Evolutionary conservation across 2,329 filamentous ascomycete genomes (phyloP).

Genomic region (Alternaria novae-zelandiae): DNA sequence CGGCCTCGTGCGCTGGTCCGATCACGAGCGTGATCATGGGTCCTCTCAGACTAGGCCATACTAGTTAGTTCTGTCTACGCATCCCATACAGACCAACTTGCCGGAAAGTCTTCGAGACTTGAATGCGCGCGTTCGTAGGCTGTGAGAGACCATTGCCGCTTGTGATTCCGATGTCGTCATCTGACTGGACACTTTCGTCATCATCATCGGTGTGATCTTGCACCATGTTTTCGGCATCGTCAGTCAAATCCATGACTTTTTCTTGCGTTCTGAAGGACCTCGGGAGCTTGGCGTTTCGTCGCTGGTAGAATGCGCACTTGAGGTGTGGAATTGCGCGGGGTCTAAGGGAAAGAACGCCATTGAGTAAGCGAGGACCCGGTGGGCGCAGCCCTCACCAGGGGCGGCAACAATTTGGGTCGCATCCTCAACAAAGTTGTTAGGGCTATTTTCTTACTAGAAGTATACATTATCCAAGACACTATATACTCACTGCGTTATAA

Average conservation of each 20-base stretch:
- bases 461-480: too few species aligned
- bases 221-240: neutral
- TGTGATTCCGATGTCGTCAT: neutral
- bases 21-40: neutral
- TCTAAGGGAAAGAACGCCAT: neutral
- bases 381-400: too few species aligned
- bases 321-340: neutral
- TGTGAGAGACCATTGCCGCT: neutral
- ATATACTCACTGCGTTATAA: too few species aligned
- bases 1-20: neutral
- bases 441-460: too few species aligned
- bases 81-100: neutral
- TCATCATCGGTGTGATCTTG: neutral
- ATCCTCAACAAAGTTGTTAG: too few species aligned
- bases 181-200: too few species aligned
- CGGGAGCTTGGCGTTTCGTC: neutral
- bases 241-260: neutral
- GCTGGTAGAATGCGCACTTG: neutral
- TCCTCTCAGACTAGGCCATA: neutral
- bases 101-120: neutral
- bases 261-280: neutral
- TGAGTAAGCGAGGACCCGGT: neutral
- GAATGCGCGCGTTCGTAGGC: neutral
- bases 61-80: neutral
- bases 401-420: too few species aligned